phyloP scores from a whole-genome alignment of 495 filamentous ascomycete species.

The Penicillium mononematosum region DNA sequence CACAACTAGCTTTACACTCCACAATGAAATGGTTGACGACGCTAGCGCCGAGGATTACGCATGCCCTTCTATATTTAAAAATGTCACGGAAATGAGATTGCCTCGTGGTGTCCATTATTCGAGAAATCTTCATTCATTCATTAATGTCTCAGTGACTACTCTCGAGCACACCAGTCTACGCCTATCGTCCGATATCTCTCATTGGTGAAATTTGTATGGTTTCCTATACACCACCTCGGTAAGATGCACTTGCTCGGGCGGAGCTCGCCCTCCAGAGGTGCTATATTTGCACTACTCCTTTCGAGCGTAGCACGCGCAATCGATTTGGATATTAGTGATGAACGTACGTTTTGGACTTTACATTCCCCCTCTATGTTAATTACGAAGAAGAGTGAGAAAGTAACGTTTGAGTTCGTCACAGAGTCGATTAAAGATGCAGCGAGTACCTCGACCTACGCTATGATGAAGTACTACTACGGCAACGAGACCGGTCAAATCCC shows the following conservation, averaged over 20 bases:
- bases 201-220: neutral
- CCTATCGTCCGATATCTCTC: neutral
- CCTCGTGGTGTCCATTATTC: neutral
- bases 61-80: conserved; percentile 22
- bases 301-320: conserved; percentile 11
- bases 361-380: neutral
- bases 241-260: conserved; percentile 14
- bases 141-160: too few species aligned
- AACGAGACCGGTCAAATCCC: conserved; percentile 61
- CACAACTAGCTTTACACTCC: conserved; percentile 11
- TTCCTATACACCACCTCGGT: neutral
- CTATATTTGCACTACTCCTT: conserved; percentile 7
- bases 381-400: neutral
- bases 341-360: conserved; percentile 15
- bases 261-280: neutral
- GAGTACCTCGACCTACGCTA: conserved; percentile 55
- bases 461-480: conserved; percentile 69
- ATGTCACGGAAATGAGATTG: neutral
- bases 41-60: conserved; percentile 32
- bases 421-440: conserved; percentile 67
- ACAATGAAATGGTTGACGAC: conserved; percentile 25
- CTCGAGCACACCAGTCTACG: neutral
- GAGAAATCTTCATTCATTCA: neutral
- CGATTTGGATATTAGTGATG: conserved; percentile 21
- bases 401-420: conserved; percentile 25